phyloP scores from a whole-genome alignment of 345 rosid genomes.

The Mangifera indica region DNA sequence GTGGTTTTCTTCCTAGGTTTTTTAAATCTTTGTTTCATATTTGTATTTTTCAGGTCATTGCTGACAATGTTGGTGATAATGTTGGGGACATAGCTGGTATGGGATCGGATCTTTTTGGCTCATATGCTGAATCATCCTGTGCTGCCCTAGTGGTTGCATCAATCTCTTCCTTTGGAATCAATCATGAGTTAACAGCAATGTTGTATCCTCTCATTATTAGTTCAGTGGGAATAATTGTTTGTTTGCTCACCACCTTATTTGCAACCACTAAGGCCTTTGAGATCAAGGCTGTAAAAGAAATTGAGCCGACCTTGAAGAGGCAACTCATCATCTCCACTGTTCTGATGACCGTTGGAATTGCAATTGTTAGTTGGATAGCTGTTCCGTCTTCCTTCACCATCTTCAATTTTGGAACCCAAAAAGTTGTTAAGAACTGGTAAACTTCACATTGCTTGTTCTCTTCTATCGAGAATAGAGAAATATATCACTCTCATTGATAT shows the following conservation, averaged over 20 bases:
- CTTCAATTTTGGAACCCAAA: constrained; percentile 68
- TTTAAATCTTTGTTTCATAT: constrained; percentile 17
- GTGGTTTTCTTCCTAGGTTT: background rate
- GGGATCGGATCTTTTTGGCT: constrained; percentile 82
- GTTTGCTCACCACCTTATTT: constrained; percentile 69
- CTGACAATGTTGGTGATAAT: constrained; percentile 84
- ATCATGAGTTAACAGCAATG: constrained; percentile 72
- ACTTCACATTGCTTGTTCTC: constrained; percentile 9
- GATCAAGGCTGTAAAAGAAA: constrained; percentile 68
- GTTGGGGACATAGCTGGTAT: constrained; percentile 86
- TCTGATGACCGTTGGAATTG: constrained; percentile 68
- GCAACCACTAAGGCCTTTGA: constrained; percentile 66
- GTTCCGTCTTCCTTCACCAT: constrained; percentile 71
- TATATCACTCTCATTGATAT: background rate
- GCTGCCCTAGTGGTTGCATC: constrained; percentile 81
- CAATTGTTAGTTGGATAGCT: constrained; percentile 52
- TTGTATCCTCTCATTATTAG: constrained; percentile 68
- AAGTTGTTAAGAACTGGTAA: constrained; percentile 71
- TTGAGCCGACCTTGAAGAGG: constrained; percentile 67
- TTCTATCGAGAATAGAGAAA: background rate
- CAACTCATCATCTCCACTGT: constrained; percentile 72
- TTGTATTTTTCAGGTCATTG: constrained; percentile 57
- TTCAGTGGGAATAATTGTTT: constrained; percentile 66
- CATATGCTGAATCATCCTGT: constrained; percentile 75
- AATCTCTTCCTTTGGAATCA: constrained; percentile 69